Evolutionary conservation across 306 rosid genomes (phyloP).

Genomic region (Malus fusca): DNA sequence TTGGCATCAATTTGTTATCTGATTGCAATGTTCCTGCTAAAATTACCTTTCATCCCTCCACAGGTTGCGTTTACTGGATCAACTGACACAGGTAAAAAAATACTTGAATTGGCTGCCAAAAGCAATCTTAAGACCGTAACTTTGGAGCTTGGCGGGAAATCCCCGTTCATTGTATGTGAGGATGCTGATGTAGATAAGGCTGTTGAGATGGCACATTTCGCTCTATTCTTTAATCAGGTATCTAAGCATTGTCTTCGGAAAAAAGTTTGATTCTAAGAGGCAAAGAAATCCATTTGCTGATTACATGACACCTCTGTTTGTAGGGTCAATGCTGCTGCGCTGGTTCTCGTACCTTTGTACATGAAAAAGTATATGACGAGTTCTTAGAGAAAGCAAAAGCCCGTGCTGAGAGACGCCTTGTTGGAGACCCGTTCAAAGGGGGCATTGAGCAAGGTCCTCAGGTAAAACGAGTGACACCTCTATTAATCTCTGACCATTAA

Average conservation of each 20-base stretch:
- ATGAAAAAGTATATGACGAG: slow-evolving; percentile 70
- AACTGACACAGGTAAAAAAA: slow-evolving; percentile 70
- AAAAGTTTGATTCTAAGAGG: background rate
- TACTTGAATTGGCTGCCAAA: slow-evolving; percentile 62
- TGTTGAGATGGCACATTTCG: slow-evolving; percentile 82
- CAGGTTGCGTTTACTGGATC: slow-evolving; percentile 97
- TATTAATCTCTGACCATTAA: background rate
- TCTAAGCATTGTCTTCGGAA: background rate
- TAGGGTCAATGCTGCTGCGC: slow-evolving; percentile 98
- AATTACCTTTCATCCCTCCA: slow-evolving; percentile 7
- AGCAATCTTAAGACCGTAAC: slow-evolving; percentile 89
- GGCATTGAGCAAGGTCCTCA: slow-evolving; percentile 98
- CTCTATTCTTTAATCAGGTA: slow-evolving; percentile 87
- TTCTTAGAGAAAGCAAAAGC: slow-evolving; percentile 76
- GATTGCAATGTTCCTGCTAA: background rate
- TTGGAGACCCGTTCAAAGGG: slow-evolving; percentile 81
- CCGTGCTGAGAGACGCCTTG: slow-evolving; percentile 65
- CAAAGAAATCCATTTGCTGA: slow-evolving; percentile 3
- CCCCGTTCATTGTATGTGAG: slow-evolving; percentile 84
- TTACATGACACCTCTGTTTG: slow-evolving; percentile 11
- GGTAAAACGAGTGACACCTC: slow-evolving; percentile 26
- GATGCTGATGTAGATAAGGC: slow-evolving; percentile 89
- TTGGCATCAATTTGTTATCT: background rate
- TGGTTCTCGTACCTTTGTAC: slow-evolving; percentile 90
- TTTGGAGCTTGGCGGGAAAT: slow-evolving; percentile 92